A percentile compares a stretch with the other conserved stretches of the same genome.
phyloP scores from a whole-genome alignment of 106 monocot genomes.

The Acorus calamus region DNA sequence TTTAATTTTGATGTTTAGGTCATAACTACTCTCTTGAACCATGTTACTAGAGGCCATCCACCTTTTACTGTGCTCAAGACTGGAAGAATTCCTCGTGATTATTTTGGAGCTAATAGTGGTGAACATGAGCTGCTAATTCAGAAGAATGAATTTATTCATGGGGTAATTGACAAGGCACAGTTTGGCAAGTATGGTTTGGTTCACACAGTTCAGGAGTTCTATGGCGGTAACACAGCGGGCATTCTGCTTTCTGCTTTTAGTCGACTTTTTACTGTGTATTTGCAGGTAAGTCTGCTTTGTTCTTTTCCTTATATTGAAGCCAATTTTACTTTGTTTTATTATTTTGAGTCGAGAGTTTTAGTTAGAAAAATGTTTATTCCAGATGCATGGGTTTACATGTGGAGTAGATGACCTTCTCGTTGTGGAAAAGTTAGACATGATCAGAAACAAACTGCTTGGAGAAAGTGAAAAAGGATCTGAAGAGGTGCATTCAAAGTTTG shows the following conservation, averaged over 20 bases:
- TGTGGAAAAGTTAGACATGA: slow-evolving; percentile 26
- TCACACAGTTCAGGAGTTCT: slow-evolving; percentile 88
- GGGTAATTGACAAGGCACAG: slow-evolving; percentile 93
- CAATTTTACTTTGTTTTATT: not conserved
- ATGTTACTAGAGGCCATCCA: slow-evolving; percentile 51
- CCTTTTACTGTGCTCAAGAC: slow-evolving; percentile 64
- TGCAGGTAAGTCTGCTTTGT: slow-evolving; percentile 49
- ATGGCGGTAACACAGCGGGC: slow-evolving; percentile 83
- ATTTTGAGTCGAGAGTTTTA: not conserved
- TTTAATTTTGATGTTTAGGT: slow-evolving; percentile 28
- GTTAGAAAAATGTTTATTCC: slow-evolving; percentile 10
- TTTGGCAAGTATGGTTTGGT: slow-evolving; percentile 89
- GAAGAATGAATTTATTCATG: slow-evolving; percentile 84
- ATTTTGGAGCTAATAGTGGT: slow-evolving; percentile 36
- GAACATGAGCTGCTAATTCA: slow-evolving; percentile 42
- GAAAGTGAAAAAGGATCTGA: slow-evolving; percentile 48
- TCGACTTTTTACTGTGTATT: slow-evolving; percentile 74
- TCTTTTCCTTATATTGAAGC: not conserved
- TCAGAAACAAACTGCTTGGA: slow-evolving; percentile 42
- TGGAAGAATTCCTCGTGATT: slow-evolving; percentile 67
- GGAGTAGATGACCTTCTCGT: slow-evolving; percentile 91
- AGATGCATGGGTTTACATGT: slow-evolving; percentile 99
- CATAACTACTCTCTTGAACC: slow-evolving; percentile 59
- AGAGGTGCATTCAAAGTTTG: slow-evolving; percentile 63
- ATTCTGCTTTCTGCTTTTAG: slow-evolving; percentile 69